Percentiles rank a stretch among this genome's conserved stretches.
phyloP scores from a whole-genome alignment of 805 yeast species.

The Teunomyces pallodes region DNA sequence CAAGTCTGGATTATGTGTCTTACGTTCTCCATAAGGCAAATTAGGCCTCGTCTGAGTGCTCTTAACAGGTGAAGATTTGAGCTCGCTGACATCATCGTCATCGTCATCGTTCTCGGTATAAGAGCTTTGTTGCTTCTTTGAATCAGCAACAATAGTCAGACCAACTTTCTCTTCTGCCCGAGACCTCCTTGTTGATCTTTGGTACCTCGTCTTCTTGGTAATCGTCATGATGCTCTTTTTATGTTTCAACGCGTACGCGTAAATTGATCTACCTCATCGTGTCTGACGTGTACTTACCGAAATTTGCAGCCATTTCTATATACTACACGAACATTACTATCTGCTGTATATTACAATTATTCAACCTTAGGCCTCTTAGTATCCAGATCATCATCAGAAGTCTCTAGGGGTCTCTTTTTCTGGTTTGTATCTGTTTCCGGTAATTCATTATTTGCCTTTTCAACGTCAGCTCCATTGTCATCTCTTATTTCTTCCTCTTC shows the following conservation, averaged over 20 bases:
- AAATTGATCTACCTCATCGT: not conserved
- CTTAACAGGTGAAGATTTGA: constrained; percentile 25
- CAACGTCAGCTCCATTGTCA: constrained; percentile 3
- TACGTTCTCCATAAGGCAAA: not conserved
- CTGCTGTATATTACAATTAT: not conserved
- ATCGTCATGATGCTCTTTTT: constrained; percentile 1
- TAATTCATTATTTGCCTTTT: constrained; percentile 1
- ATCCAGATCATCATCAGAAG: not conserved
- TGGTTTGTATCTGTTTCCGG: constrained; percentile 4
- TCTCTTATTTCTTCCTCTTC: constrained; percentile 8
- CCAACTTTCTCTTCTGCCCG: not conserved
- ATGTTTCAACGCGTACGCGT: constrained; percentile 2
- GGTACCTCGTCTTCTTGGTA: not conserved
- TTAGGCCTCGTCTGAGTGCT: not conserved
- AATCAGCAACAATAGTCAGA: not conserved
- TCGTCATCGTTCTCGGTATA: too few species aligned
- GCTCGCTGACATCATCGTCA: constrained; percentile 13
- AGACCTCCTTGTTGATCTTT: not conserved
- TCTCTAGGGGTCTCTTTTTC: not conserved
- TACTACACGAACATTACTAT: not conserved
- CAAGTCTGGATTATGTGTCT: not conserved
- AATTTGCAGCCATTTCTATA: constrained; percentile 1
- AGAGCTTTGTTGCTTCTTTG: too few species aligned
- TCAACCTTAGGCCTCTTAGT: not conserved
- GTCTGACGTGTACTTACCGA: not conserved